Base-by-base conservation (phyloP, 2,329 filamentous ascomycete genomes). In the Hortaea werneckii region DNA sequence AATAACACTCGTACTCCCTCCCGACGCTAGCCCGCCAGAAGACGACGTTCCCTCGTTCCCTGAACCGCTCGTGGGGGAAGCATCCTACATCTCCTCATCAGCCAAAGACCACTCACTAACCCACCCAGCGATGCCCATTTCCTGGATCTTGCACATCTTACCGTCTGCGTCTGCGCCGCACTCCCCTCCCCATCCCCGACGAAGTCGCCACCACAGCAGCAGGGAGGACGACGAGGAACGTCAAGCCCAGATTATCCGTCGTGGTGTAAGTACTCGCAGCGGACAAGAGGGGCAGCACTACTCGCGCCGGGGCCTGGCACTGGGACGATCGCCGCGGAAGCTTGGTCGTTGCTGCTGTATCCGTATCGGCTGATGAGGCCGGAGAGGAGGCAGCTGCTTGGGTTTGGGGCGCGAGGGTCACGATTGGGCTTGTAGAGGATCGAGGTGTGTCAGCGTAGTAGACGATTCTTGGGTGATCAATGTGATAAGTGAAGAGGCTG, bases 291-390 rank as follows among this genome's bases (percentile, higher is more conserved):
- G 4, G 38, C 44, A 39, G 41, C 37, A 26, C 44, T 46, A 39
- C 44, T 46, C 26, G 44, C 44, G 13, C 44, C 44, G 13, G 44
- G 44, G 4, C 44, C 44, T 3, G 39, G 29, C 29, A 46, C 40
- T 10, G 44, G 39, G 6, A 42, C 29, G 26, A 46, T 28, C n/a
- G 12, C 12, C 29, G 37, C 39, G 12, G 39, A 11, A 13, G 38
- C 42, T 12, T 40, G 11, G 8, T n/a, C 11, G 20, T 41, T 13
- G 13, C 13, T 29, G 40, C 3, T 30, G 40, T 20, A 9, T 41
- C 29, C 26, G 27, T 30, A 28, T 29, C 30, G 26, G 30, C 35
- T 11, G 30, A 35, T n/a, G 41, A 35, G 13, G 42, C 3, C 12
- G 13, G 30, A 13, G 30, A n/a, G 20, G 6, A 39, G 10, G 45